These are phyloP conservation scores for Noccaea bulbosa DNA, from an alignment of 345 rosid genomes.

Conservation along the genomic window DNA sequence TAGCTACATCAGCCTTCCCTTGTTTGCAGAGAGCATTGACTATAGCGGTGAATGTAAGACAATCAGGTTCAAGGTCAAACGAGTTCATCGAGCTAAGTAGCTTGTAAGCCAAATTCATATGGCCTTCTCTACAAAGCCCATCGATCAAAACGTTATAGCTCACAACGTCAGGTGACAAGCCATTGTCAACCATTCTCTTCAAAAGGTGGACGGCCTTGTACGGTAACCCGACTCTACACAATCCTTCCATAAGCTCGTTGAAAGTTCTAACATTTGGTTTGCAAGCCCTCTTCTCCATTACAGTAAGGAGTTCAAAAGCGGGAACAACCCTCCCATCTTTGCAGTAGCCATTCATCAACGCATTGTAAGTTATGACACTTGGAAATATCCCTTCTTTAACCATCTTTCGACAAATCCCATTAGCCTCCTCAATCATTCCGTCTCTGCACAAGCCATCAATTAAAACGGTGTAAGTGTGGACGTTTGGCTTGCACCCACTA, in stretches of 20 bases:
- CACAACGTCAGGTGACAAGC: constrained; percentile 43
- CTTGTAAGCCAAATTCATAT: constrained; percentile 46
- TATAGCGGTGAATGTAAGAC: constrained; percentile 45
- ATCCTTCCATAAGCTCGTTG: constrained; percentile 61
- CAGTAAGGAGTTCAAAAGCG: constrained; percentile 54
- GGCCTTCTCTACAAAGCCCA: constrained; percentile 55
- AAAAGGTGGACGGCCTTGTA: constrained; percentile 47
- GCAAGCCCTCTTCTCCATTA: constrained; percentile 57
- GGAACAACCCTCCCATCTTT: constrained; percentile 49
- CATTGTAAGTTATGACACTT: constrained; percentile 51
- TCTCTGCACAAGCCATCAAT: constrained; percentile 54
- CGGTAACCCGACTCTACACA: constrained; percentile 52
- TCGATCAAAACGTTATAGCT: constrained; percentile 49
- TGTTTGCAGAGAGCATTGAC: constrained; percentile 50
- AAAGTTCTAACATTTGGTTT: constrained; percentile 55
- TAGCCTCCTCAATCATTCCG: constrained; percentile 55
- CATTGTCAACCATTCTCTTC: constrained; percentile 42
- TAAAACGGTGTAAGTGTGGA: constrained; percentile 51
- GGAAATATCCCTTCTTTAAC: constrained; percentile 47
- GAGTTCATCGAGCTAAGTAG: constrained; percentile 46
- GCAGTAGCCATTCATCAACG: constrained; percentile 57
- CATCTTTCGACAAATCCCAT: constrained; percentile 50
- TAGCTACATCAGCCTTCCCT: constrained; percentile 46
- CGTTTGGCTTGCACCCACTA: constrained; percentile 51
- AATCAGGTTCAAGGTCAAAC: constrained; percentile 43